A percentile compares a stretch with the other conserved stretches of the same genome.
Evolutionary conservation across 352 stramenopile genomes (phyloP).

Genomic region (Pythium diclinum): DNA sequence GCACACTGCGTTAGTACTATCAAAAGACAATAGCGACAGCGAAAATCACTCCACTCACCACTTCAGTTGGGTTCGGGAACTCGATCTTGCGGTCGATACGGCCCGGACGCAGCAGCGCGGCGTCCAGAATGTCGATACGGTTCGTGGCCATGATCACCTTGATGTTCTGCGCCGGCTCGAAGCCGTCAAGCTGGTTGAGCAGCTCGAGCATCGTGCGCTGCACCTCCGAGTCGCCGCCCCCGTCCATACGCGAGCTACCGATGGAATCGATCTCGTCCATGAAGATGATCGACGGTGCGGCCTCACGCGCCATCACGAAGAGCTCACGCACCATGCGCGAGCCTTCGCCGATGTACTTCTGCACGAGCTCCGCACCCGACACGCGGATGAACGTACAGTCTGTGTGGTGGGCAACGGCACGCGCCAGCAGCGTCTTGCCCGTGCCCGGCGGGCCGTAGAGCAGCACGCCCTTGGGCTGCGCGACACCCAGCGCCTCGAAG

Average conservation of each 20-base stretch:
- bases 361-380: slow-evolving; percentile 96
- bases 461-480: slow-evolving; percentile 96
- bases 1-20: neutral
- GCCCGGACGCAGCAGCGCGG: neutral
- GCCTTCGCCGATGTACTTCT: slow-evolving; percentile 99
- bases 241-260: slow-evolving; percentile 95
- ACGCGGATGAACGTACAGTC: slow-evolving; percentile 99
- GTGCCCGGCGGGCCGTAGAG: slow-evolving; percentile 96
- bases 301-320: slow-evolving; percentile 95
- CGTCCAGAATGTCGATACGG: neutral
- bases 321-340: slow-evolving; percentile 97
- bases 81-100: slow-evolving; percentile 43
- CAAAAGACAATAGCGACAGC: neutral
- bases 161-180: slow-evolving; percentile 98
- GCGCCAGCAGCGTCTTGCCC: slow-evolving; percentile 97
- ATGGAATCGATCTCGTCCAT: slow-evolving; percentile 99
- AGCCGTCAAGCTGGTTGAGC: slow-evolving; percentile 97
- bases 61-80: slow-evolving; percentile 96
- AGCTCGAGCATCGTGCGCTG: slow-evolving; percentile 99
- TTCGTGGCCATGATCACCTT: slow-evolving; percentile 97
- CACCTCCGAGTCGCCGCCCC: slow-evolving; percentile 83
- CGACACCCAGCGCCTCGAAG: slow-evolving; percentile 96
- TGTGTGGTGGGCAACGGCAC: slow-evolving; percentile 98
- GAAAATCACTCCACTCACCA: neutral
- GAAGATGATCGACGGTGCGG: slow-evolving; percentile 96